A percentile compares a stretch with the other conserved stretches of the same genome.
phyloP scores from a whole-genome alignment of 768 basidiomycete genomes.

The Amanita muscaria region DNA sequence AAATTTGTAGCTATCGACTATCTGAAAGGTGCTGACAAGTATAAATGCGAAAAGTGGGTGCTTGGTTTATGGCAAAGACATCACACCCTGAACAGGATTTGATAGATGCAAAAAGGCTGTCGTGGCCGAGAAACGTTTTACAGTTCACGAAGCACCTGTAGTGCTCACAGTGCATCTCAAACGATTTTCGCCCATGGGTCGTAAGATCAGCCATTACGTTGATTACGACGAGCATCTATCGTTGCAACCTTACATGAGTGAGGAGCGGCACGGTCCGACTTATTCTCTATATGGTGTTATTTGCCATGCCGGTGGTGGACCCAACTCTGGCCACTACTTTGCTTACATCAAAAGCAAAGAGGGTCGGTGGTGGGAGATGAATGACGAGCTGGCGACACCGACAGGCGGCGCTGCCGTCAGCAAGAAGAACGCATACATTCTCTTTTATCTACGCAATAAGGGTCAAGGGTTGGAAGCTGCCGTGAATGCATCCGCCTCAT shows the following conservation, averaged over 20 bases:
- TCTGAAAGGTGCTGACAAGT: slow-evolving; percentile 88
- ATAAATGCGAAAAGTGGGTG: slow-evolving; percentile 95
- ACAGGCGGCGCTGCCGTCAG: slow-evolving; percentile 37
- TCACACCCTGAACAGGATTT: not conserved
- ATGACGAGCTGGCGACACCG: slow-evolving; percentile 70
- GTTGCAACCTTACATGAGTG: slow-evolving; percentile 77
- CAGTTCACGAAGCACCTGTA: slow-evolving; percentile 77
- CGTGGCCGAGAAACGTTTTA: slow-evolving; percentile 84
- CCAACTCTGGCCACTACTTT: slow-evolving; percentile 94
- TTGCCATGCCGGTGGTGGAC: slow-evolving; percentile 86
- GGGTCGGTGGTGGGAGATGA: slow-evolving; percentile 86
- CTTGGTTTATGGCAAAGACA: not conserved
- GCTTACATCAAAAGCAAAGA: slow-evolving; percentile 67
- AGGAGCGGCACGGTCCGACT: slow-evolving; percentile 60
- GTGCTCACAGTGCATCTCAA: slow-evolving; percentile 92
- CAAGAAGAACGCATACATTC: slow-evolving; percentile 81
- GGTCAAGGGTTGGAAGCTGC: slow-evolving; percentile 67
- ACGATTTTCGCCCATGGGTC: slow-evolving; percentile 85
- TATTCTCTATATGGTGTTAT: slow-evolving; percentile 91
- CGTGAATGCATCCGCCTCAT: slow-evolving; percentile 26
- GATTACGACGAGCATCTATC: slow-evolving; percentile 71
- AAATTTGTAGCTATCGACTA: slow-evolving; percentile 78
- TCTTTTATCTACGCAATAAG: slow-evolving; percentile 83
- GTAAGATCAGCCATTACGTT: slow-evolving; percentile 73
- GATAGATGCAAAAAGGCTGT: slow-evolving; percentile 87